phyloP scores from a whole-genome alignment of 345 rosid species.

The Eucalyptus marginata region DNA sequence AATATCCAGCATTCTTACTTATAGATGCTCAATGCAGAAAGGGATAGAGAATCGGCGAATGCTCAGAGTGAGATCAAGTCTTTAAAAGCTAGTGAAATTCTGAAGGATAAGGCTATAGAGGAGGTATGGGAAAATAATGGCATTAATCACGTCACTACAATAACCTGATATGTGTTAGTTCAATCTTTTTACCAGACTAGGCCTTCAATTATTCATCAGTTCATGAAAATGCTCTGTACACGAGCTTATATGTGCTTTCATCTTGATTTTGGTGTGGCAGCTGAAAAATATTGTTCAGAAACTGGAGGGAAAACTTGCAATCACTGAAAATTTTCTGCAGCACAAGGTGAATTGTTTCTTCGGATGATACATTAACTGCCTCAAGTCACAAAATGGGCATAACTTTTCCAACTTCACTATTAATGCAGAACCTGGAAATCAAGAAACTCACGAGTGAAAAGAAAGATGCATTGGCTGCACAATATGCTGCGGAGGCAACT shows the following conservation, averaged over 20 bases:
- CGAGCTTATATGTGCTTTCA: not conserved
- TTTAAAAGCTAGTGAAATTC: slow-evolving; percentile 47
- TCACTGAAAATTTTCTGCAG: slow-evolving; percentile 40
- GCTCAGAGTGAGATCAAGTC: slow-evolving; percentile 58
- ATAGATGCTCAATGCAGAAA: slow-evolving; percentile 27
- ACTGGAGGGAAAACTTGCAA: slow-evolving; percentile 40
- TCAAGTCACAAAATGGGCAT: not conserved
- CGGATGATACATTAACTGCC: not conserved
- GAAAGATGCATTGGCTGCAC: slow-evolving; percentile 87
- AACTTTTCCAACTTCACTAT: not conserved
- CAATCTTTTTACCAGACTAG: not conserved
- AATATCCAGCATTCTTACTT: not conserved
- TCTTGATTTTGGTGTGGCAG: slow-evolving; percentile 20
- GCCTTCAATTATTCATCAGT: not conserved
- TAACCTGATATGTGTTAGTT: not conserved
- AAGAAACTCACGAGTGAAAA: slow-evolving; percentile 51
- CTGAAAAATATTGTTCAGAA: slow-evolving; percentile 32
- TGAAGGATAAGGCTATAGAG: slow-evolving; percentile 53
- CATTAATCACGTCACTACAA: not conserved
- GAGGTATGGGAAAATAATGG: slow-evolving; percentile 31
- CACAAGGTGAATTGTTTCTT: slow-evolving; percentile 35
- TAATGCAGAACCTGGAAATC: slow-evolving; percentile 61
- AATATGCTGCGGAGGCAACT: slow-evolving; percentile 79
- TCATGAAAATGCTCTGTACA: not conserved
- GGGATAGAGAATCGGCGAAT: slow-evolving; percentile 35